phyloP scores from a whole-genome alignment of 129 eudicot genomes.

The Tanacetum coccineum region DNA sequence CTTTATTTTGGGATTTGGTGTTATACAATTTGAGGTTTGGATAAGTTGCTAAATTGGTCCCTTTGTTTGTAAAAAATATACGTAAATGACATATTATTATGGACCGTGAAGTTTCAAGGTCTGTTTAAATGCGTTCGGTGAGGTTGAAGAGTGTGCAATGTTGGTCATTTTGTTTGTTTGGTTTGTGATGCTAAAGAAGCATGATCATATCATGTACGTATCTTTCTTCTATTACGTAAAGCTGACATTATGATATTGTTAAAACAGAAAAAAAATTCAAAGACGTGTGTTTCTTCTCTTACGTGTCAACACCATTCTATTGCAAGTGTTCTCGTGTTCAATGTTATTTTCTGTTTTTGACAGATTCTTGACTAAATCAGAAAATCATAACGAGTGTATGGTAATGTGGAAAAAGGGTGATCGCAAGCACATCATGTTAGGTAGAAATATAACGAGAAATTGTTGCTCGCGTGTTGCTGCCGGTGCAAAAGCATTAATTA shows the following conservation, averaged over 20 bases:
- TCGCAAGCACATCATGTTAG: neutral
- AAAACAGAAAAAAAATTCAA: neutral
- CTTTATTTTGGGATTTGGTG: slow-evolving; percentile 18
- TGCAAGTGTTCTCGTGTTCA: neutral
- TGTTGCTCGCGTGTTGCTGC: too few relatives aligned
- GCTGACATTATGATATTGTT: neutral
- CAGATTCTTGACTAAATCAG: neutral
- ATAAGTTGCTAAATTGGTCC: neutral
- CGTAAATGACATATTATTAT: too few relatives aligned
- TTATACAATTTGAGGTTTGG: neutral
- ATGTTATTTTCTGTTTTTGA: neutral
- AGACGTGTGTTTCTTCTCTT: neutral
- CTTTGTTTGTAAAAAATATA: neutral
- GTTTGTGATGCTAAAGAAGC: neutral
- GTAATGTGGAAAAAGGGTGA: neutral
- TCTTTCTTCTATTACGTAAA: neutral
- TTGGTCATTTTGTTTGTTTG: neutral
- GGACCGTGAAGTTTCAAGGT: too few relatives aligned
- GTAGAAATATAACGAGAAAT: neutral
- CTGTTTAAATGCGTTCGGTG: neutral
- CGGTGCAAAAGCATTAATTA: too few relatives aligned
- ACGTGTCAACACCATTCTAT: neutral
- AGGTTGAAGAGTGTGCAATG: neutral
- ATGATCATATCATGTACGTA: neutral
- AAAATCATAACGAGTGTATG: neutral